Evolutionary conservation across 1,139 yeast species (phyloP), one percentile per base, ranked within the genome.

Genomic region (Lodderomyces theae): DNA sequence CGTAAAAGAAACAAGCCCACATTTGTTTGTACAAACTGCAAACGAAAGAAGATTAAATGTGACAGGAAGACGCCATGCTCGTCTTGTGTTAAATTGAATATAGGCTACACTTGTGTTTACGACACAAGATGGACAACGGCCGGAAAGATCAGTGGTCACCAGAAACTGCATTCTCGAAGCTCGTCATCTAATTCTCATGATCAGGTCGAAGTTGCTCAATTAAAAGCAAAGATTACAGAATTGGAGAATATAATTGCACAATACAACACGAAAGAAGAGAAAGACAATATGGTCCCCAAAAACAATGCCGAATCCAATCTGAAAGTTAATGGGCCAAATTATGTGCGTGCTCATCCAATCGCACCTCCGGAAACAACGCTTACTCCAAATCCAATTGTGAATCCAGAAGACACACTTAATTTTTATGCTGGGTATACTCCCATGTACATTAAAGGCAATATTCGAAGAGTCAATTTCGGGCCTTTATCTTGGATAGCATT

Each of bases 401-500:
- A 46, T 11, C 53, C 49, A 30, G 50, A 54, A 10, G 64, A 58
- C 6, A 37, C 47, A 1, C 54, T 67, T 19, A 65, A 64, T 43
- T 60, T 66, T 38, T 65, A 60, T 44, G 60, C 57, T 10, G 65
- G 63, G 2, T 61, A 57, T 43, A 48, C 61, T 7, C 56, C 68
- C 0, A 38, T 58, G 2, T 54, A 56, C 34, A 41, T 53, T 16
- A 56, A 55, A 36, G 66, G 61, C 33, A 57, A 51, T 12, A 46
- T 56, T 2, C 49, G 68, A 30, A 46, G 66, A 37, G 57, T 61
- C 30, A 56, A 60, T 38, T 63, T 56, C 49, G 75, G 73, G 1
- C 63, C 72, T 0, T 60, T 68, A 37, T 58, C 76, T 1, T 64
- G 75, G 65, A 47, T 66, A 4, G 58, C 75, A 0, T 47, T 72